Base-by-base conservation (phyloP, 441 rosid species). In the Theobroma grandiflorum region DNA sequence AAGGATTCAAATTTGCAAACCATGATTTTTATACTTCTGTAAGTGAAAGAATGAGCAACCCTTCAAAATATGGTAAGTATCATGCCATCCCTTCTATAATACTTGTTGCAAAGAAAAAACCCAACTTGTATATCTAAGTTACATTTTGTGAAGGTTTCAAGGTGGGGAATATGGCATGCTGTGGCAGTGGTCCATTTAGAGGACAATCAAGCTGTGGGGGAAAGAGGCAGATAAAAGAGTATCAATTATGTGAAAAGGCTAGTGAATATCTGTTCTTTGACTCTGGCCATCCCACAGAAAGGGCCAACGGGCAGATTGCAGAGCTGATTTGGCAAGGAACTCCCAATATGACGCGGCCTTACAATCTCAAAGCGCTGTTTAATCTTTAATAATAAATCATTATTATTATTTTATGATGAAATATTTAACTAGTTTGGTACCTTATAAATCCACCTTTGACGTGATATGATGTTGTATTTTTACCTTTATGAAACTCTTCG, bases 61-160 rank as follows among this genome's bases (percentile, higher is more conserved):
- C 84, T 66, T 79, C 82, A 33, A 72, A 79, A 73, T 76, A 75
- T 37, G 84, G 87, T 81, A 81, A 8, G 66, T 45, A 14, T 49
- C 53, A 49, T 49, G 4, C 20, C 2, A 55, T 55, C 6, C 9
- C 1, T 14, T 8, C 37, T 43, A 50, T 8, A 8, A 16, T 55
- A 55, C 0, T 52, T 52, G 16, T 15, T 52, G n/a, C 12, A 52
- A 12, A 14, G 12, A 3, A 4, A 18, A 14, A 52, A 12, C 4
- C 3, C 2, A 53, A 53, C 18, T n/a, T 2, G 35, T 15, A 68
- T 7, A 0, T 50, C 4, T 4, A 4, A 38, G 57, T 77, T 72
- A 12, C 6, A 31, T 38, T 14, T 49, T 16, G 14, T 65, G 69
- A 72, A 82, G 85, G 82, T 70, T 84, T 84, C 33, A 84, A 80